Evolutionary conservation across 768 basidiomycete species (phyloP), one percentile per base, ranked within the genome.

Genomic region (Phaeotremella fagi): DNA sequence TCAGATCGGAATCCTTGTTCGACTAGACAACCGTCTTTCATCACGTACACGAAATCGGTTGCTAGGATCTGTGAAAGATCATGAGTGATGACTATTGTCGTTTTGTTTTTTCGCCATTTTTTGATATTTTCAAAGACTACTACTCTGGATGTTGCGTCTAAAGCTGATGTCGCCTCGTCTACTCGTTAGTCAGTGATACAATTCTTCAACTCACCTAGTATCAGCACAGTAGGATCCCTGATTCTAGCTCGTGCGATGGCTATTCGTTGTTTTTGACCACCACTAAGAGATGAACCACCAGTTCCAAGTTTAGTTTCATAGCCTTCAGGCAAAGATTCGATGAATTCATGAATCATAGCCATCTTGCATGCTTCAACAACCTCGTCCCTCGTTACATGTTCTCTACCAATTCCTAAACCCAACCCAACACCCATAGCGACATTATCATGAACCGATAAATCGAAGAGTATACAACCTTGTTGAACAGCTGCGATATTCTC

Each of bases 1-100:
- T 94, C 92, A 1, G 73, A 74, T 1, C 90, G 82, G 74, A 83
- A 94, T 0, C 95, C 95, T 64, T 90, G 86, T 70, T 98, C 89
- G 43, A 85, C 85, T 26, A 95, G 82, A 0, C 70, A 62, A 0
- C 92, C 94, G 18, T 83, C 79, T 60, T 84, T 82, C 78, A 98
- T 83, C 2, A 97, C 87, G 70, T 98, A 95, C 12, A 95, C 88
- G 60, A 95, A 97, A 73, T 97, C 92, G 14, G 78, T 72, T 0
- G 76, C 48, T 20, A 75, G 75, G 59, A 99, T 86, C 60, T 91
- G 88, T 1, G 85, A 84, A 16, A 98, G 82, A 63, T 98, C 95
- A 74, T 98, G 94, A 0, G 94, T 97, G 71, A 97, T 95, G 57
- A 92, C 85, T 68, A 92, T 84, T 4, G 89, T 95, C 3, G 89